Evolutionary conservation across 2,329 filamentous ascomycete genomes (phyloP).

Genomic region (Colletotrichum endophyticum): DNA sequence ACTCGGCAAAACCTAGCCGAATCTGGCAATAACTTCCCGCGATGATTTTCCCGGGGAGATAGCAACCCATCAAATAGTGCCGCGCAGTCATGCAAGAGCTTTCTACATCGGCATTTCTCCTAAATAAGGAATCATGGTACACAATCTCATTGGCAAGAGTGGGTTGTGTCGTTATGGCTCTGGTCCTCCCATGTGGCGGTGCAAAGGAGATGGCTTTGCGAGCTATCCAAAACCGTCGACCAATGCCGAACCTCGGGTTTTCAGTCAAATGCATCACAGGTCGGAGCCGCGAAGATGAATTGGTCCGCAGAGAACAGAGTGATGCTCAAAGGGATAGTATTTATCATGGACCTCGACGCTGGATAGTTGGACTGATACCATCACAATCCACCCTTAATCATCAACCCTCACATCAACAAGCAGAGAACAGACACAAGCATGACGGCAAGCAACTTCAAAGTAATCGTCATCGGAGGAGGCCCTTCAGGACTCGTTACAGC

Average conservation of each 20-base stretch:
- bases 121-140: neutral
- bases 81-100: neutral
- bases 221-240: neutral
- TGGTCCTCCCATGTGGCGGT: neutral
- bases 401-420: neutral
- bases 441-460: conserved; percentile 27
- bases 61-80: neutral
- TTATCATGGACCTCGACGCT: neutral
- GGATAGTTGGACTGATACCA: neutral
- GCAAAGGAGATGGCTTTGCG: neutral
- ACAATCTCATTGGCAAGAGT: neutral
- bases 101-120: neutral
- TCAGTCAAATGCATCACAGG: neutral
- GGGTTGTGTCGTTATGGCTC: neutral
- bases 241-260: neutral
- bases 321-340: neutral
- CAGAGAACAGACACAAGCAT: conserved; percentile 21
- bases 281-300: neutral
- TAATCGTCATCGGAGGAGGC: conserved; percentile 35
- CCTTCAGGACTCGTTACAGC: conserved; percentile 31
- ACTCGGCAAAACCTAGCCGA: neutral
- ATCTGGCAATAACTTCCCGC: neutral
- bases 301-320: neutral
- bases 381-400: neutral
- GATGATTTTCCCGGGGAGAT: neutral